Evolutionary conservation across 805 yeast species (phyloP), one percentile per base, ranked within the genome.

Genomic region (Yamadazyma olivae): DNA sequence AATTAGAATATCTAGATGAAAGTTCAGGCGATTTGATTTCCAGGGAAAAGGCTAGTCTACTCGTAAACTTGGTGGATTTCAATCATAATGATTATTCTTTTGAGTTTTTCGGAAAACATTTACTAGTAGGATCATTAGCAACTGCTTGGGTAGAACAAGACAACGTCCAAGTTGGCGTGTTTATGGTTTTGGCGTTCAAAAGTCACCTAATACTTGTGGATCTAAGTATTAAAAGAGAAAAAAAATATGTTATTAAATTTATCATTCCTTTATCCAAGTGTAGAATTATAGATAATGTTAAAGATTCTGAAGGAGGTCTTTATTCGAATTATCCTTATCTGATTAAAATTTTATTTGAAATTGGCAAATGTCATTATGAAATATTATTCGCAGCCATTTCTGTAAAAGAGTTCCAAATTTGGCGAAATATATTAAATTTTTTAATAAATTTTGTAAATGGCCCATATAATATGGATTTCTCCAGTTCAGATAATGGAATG

Each of bases 291-390:
- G 38, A 37, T 13, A 51, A 51, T 17, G 43, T 41, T 7, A 52
- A 39, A 32, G 57, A 60, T 9, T 43, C 44, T 8, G 42, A 42
- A 5, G 61, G 61, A 6, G 66, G 69, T 1, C 31, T 58, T 17
- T 61, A 42, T 33, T 54, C 74, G 0, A 46, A 40, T 2, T 57
- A 56, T 43, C 53, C 59, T 0, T 40, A 50, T 30, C 40, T 54
- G 7, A 54, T 76, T 32, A 78, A 77, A 43, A 20, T 79, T 1
- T 46, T 61, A 3, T 76, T 75, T 54, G 82, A 76, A 47, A 43
- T 64, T 25, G 47, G 57, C 8, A 62, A 48, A 35, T 54, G 57
- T 26, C 53, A 70, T 1, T 70, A 60, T 48, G 85, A 79, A 50
- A 29, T 78, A 1, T 44, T 73, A 17, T 48, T 44, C 32, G 39